Base-by-base conservation (phyloP, 2,329 filamentous ascomycete species). In the Laburnicola sp. region DNA sequence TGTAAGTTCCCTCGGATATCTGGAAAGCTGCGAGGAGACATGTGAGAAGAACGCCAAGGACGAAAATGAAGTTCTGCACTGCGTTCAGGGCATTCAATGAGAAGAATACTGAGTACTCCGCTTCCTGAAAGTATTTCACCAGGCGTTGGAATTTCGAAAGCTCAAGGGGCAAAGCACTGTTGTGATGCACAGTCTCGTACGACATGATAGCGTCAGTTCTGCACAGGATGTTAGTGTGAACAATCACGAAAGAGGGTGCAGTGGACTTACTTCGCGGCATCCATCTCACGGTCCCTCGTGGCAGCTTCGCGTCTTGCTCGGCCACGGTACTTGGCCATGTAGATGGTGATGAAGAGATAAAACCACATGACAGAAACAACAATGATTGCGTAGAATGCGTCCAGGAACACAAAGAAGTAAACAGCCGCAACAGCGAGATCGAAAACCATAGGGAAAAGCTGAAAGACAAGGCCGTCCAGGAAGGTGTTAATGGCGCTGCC, bases 331-430 rank as follows among this genome's bases (percentile, higher is more conserved):
- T 78, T 76, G 50, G 78, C 77, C 62, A 80, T 77, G 41, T 80
- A 79, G 23, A 80, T 78, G 3, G 78, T 81, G 21, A 79, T 62
- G 54, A 76, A 80, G 41, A 81, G 74, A 60, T 81, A 81, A 0
- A 71, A 70, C 74, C 77, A 80, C 70, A 76, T 53, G 78, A 80
- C 58, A 16, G 83, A 74, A 55, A 85, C 84, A 3, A 84, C 72
- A 8, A 81, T 74, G 4, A 85, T 72, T 3, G 82, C 83, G 55
- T 86, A 85, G 43, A 86, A 78, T 10, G 82, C 81, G 65, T 86
- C 83, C 57, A 86, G 85, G 0, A 76, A 81, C 50, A 80, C 68
- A 1, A 83, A 82, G 26, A 87, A 76, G 55, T 86, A 86, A 22
- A 81, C 71, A 34, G 85, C 79, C 4, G 84, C 84, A 27, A 86